Evolutionary conservation across 192 early-diverging fungal species (phyloP).

Genomic region (Entomortierella lignicola): DNA sequence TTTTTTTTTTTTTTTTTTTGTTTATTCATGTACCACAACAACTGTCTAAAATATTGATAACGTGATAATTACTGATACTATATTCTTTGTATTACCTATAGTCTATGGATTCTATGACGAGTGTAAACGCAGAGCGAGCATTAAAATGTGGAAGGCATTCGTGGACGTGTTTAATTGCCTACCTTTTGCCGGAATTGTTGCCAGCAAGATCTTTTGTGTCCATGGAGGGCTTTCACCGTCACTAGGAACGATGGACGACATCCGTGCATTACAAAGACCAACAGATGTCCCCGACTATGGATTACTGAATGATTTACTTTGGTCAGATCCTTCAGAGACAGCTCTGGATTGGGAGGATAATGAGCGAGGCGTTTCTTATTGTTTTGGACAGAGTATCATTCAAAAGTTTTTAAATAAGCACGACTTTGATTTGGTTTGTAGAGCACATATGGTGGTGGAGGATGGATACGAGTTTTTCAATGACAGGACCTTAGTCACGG

Average conservation of each 20-base stretch:
- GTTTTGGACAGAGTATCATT: constrained; percentile 89
- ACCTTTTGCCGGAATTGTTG: constrained; percentile 92
- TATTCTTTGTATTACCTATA: constrained; percentile 21
- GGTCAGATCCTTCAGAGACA: constrained; percentile 91
- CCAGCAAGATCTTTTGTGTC: constrained; percentile 94
- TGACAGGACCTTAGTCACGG: constrained; percentile 88
- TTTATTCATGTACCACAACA: neutral
- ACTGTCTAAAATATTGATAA: too few relatives aligned
- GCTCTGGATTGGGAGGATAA: constrained; percentile 89
- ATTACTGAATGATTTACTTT: constrained; percentile 90
- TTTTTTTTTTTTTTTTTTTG: too few relatives aligned
- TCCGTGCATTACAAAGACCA: constrained; percentile 81
- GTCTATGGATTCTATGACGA: constrained; percentile 98
- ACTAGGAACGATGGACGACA: constrained; percentile 86
- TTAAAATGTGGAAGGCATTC: constrained; percentile 94
- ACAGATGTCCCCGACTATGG: constrained; percentile 94
- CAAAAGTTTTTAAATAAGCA: constrained; percentile 84
- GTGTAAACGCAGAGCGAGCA: constrained; percentile 88
- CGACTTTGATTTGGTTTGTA: constrained; percentile 92
- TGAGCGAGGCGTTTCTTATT: constrained; percentile 96
- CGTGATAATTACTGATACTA: too few relatives aligned
- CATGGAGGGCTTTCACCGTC: constrained; percentile 92
- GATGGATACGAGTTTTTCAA: constrained; percentile 99
- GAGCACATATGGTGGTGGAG: constrained; percentile 97
- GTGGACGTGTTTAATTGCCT: constrained; percentile 94